Evolutionary conservation across 768 basidiomycete genomes (phyloP), one percentile per base, ranked within the genome.

Genomic region (Postia placenta): DNA sequence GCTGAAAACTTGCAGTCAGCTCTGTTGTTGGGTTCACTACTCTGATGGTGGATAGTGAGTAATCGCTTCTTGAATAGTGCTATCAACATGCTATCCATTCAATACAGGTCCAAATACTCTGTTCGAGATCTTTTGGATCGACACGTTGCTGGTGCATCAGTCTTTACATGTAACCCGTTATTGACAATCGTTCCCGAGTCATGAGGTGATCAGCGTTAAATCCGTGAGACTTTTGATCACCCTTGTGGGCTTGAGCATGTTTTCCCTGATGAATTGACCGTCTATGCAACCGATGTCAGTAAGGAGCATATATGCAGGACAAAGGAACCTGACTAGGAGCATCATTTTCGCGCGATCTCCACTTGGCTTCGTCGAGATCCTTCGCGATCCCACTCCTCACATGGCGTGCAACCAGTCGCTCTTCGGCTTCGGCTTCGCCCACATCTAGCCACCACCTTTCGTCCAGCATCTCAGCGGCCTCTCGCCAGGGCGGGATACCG

Each of bases 361-460:
- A 78, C 11, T 71, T 54, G 0, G 86, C 91, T 58, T 85, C 82
- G 23, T 79, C 75, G 62, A 65, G 56, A 58, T 83, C 75, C 56
- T 71, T 77, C 7, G 85, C 78, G 11, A 95, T 79, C 0, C 90
- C 89, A 27, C 81, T 92, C 39, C 71, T 62, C n/a, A 92, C 77
- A 61, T 94, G 92, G 25, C 92, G 72, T 51, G 71, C 75, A 2
- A 88, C 74, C 11, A 94, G 64, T 39, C 91, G 72, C 30, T 65
- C 58, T 55, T 71, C 73, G 0, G 85, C 89, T 51, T 76, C 74
- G 9, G 67, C 68, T 12, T 71, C 56, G 27, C 83, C 78, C 11
- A 85, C 68, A 11, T 80, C 68, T 24, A 96, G 65, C 68, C 81
- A 85, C 77, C 89, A 87, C 9, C 88, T 72, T 58, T 92, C 87